These are phyloP conservation scores for Salvia miltiorrhiza DNA, from an alignment of 257 asterid species.

Conservation along the genomic window DNA sequence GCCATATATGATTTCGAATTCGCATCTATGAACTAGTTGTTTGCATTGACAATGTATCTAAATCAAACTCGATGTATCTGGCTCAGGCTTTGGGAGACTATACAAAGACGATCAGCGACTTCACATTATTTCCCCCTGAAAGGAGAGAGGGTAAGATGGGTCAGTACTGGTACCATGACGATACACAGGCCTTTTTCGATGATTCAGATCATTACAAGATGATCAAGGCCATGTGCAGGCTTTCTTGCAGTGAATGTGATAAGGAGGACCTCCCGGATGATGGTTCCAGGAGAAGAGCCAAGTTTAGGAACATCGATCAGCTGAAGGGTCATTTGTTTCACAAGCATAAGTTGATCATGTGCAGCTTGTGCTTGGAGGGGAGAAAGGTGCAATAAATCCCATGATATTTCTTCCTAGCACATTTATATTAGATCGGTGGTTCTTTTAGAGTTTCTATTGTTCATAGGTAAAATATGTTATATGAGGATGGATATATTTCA, in stretches of 20 bases:
- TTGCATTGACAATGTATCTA: background rate
- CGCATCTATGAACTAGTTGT: background rate
- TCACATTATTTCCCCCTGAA: constrained; percentile 60
- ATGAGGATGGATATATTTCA: too few species aligned
- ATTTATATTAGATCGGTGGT: background rate
- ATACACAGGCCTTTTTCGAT: constrained; percentile 84
- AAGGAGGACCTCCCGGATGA: constrained; percentile 51
- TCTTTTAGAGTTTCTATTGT: background rate
- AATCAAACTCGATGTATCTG: background rate
- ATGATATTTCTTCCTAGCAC: background rate
- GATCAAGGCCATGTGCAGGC: constrained; percentile 98
- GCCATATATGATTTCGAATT: background rate
- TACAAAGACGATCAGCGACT: constrained; percentile 63
- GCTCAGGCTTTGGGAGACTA: constrained; percentile 85
- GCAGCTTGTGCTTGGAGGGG: constrained; percentile 97
- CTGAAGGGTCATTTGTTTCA: constrained; percentile 83
- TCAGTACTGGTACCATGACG: constrained; percentile 88
- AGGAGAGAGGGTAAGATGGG: constrained; percentile 76
- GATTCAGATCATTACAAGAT: constrained; percentile 91
- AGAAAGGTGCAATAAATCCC: constrained; percentile 57
- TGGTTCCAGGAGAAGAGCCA: constrained; percentile 54
- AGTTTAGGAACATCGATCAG: constrained; percentile 81
- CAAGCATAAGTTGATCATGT: constrained; percentile 78
- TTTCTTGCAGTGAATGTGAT: constrained; percentile 87
- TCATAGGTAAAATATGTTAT: too few species aligned